Conservation (phyloP, 768 basidiomycete genomes). For the Pleurotus tuoliensis region DNA sequence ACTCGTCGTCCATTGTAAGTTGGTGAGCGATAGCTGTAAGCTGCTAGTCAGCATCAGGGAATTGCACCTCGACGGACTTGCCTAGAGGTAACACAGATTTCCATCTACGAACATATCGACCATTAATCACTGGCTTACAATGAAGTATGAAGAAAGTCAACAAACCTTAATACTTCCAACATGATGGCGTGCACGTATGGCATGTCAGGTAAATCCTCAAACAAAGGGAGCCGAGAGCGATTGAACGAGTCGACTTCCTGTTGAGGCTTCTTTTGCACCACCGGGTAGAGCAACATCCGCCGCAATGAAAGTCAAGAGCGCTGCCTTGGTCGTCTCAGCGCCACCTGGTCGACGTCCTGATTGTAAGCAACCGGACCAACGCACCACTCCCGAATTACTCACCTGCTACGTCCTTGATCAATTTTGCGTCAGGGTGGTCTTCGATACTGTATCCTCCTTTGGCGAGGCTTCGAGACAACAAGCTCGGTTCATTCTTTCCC, state of each 20-base stretch:
- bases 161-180: conserved; percentile 19
- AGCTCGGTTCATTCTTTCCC: not conserved
- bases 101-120: not conserved
- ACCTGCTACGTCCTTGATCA: not conserved
- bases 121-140: not conserved
- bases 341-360: conserved; percentile 24
- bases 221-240: conserved; percentile 29
- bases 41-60: not conserved
- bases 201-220: conserved; percentile 22
- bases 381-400: not conserved
- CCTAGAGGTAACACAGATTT: not conserved
- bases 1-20: not conserved
- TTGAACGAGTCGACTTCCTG: conserved; percentile 28
- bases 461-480: not conserved
- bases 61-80: not conserved
- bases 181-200: conserved; percentile 17
- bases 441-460: not conserved
- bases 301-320: conserved; percentile 30
- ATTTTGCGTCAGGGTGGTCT: not conserved
- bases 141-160: no score
- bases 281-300: conserved; percentile 32
- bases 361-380: no score
- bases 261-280: conserved; percentile 26
- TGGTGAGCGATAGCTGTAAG: not conserved
- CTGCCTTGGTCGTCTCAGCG: conserved; percentile 35